Conservation (phyloP, 1,139 yeast species). For the Diutina siamensis region DNA sequence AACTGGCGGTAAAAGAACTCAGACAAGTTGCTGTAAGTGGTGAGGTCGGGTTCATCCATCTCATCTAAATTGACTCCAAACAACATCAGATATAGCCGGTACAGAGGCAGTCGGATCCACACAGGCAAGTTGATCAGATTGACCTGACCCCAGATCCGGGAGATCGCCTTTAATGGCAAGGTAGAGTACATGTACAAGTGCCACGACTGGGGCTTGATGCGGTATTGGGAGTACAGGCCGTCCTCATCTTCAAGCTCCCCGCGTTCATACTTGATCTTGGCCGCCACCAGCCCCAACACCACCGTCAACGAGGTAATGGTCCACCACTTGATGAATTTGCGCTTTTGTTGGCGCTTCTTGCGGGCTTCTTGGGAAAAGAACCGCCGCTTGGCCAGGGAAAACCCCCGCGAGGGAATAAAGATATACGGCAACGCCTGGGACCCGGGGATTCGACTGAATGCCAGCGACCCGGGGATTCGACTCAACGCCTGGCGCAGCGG, state of each 20-base stretch:
- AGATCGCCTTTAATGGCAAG: slow-evolving; percentile 80
- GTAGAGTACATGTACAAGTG: slow-evolving; percentile 81
- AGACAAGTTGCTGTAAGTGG: slow-evolving; percentile 64
- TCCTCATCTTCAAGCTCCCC: slow-evolving; percentile 20
- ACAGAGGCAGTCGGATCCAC: slow-evolving; percentile 83
- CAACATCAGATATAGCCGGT: slow-evolving; percentile 58
- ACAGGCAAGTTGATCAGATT: slow-evolving; percentile 77
- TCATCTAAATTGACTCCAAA: slow-evolving; percentile 90
- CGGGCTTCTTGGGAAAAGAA: slow-evolving; percentile 36
- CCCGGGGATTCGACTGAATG: not conserved
- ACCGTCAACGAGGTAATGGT: slow-evolving; percentile 54
- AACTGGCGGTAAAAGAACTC: slow-evolving; percentile 87
- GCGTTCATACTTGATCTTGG: slow-evolving; percentile 35
- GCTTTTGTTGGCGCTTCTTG: slow-evolving; percentile 30
- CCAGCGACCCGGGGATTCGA: not conserved
- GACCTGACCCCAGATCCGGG: slow-evolving; percentile 89
- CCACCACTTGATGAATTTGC: slow-evolving; percentile 55
- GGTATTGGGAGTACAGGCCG: slow-evolving; percentile 26
- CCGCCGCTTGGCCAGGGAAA: slow-evolving; percentile 11
- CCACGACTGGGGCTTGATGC: slow-evolving; percentile 66
- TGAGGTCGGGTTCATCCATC: slow-evolving; percentile 73
- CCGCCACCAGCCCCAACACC: slow-evolving; percentile 54
- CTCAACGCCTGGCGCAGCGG: slow-evolving; percentile 1
- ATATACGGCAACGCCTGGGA: slow-evolving; percentile 2
- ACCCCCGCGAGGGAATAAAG: slow-evolving; percentile 2